Conservation (phyloP, 352 stramenopile species). For the Pseudoperonospora humuli region DNA sequence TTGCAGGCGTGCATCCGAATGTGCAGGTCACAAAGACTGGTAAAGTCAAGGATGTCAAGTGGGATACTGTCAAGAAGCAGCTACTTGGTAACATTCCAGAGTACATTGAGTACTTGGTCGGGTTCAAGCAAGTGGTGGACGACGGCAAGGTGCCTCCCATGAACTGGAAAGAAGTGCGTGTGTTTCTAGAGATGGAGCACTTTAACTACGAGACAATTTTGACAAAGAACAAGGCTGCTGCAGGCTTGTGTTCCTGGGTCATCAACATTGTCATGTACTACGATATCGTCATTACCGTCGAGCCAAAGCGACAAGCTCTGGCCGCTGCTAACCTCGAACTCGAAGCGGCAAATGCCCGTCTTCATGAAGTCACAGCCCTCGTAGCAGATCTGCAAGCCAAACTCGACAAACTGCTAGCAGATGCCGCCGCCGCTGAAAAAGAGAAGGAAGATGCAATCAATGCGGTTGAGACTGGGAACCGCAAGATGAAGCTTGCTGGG, state of each 20-base stretch:
- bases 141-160: conserved; percentile 84
- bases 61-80: conserved; percentile 93
- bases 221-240: conserved; percentile 92
- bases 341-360: conserved; percentile 83
- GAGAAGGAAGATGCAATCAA: conserved; percentile 92
- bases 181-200: conserved; percentile 90
- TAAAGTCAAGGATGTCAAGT: conserved; percentile 94
- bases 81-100: conserved; percentile 92
- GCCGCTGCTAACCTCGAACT: conserved; percentile 89
- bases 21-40: conserved; percentile 90
- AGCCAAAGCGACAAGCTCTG: too few relatives aligned
- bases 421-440: conserved; percentile 86
- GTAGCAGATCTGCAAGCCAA: too few relatives aligned
- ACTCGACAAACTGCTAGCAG: conserved; percentile 86
- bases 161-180: conserved; percentile 92
- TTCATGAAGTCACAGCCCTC: conserved; percentile 82
- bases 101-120: conserved; percentile 92
- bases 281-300: too few relatives aligned
- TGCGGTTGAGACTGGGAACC: conserved; percentile 87
- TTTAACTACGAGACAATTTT: conserved; percentile 94
- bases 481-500: conserved; percentile 93
- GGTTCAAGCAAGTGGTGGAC: conserved; percentile 92
- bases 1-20: conserved; percentile 91
- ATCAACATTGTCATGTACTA: too few relatives aligned
- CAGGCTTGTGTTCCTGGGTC: conserved; percentile 90